phyloP scores from a whole-genome alignment of 768 basidiomycete species.

The Termitomyces sp. region DNA sequence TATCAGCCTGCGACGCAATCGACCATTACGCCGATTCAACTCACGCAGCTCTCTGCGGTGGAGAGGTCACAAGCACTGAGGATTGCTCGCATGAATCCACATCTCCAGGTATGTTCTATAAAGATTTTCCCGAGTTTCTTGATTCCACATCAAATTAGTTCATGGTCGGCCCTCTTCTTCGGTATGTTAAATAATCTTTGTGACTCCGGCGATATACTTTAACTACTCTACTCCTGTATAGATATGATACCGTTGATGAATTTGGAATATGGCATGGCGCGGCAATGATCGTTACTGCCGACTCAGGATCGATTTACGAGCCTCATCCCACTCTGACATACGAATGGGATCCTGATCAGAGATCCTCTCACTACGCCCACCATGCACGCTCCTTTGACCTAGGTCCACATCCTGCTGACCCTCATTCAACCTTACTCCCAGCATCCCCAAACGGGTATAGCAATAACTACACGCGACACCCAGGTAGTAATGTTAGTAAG shows the following conservation, averaged over 20 bases:
- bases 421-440: conserved; percentile 46
- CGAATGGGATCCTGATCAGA: conserved; percentile 65
- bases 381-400: conserved; percentile 47
- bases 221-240: conserved; percentile 17
- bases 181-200: conserved; percentile 26
- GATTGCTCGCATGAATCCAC: conserved; percentile 70
- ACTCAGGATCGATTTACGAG: conserved; percentile 75
- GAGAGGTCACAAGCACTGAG: conserved; percentile 61
- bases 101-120: conserved; percentile 61
- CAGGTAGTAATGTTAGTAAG: conserved; percentile 30
- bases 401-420: conserved; percentile 74
- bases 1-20: conserved; percentile 21
- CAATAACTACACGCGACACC: conserved; percentile 16
- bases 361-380: conserved; percentile 10
- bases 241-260: conserved; percentile 85
- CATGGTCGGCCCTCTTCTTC: conserved; percentile 87
- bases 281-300: conserved; percentile 83
- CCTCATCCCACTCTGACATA: conserved; percentile 68
- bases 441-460: conserved; percentile 14
- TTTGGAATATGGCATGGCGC: conserved; percentile 84
- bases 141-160: conserved; percentile 36
- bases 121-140: neutral
- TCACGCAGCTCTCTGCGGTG: conserved; percentile 53
- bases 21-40: conserved; percentile 32
- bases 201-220: neutral